Conservation (phyloP, 805 yeast genomes). For the Metschnikowia dekortorum region DNA sequence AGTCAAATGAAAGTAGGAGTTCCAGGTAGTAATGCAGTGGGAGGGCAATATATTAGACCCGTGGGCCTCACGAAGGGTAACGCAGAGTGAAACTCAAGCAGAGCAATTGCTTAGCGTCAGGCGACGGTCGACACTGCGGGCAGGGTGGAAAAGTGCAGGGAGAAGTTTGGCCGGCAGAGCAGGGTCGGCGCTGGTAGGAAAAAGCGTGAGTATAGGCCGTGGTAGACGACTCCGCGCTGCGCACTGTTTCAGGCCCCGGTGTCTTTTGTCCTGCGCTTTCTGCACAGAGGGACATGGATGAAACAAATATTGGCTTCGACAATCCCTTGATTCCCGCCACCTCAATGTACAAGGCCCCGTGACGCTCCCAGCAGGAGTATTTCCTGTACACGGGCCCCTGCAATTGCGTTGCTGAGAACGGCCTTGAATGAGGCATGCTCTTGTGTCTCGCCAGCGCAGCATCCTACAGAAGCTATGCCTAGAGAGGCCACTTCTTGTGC, state of each 20-base stretch:
- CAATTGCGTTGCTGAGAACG: not conserved
- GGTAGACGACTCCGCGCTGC: slow-evolving; percentile 1
- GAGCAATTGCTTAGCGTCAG: not conserved
- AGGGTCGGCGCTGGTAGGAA: not conserved
- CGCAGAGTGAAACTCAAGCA: not conserved
- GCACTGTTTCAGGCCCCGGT: slow-evolving; percentile 5
- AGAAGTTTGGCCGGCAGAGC: not conserved
- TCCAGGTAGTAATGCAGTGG: not conserved
- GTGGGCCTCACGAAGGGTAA: not conserved
- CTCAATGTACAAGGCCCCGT: too few relatives aligned
- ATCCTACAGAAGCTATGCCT: too few relatives aligned
- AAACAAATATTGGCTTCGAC: not conserved
- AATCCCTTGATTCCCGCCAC: not conserved
- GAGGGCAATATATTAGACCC: not conserved
- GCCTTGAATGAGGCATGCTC: too few relatives aligned
- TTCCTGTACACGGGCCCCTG: not conserved
- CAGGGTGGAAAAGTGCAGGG: not conserved
- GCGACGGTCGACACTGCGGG: not conserved
- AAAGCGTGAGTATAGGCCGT: not conserved
- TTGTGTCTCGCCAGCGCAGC: too few relatives aligned
- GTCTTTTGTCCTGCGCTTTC: slow-evolving; percentile 3
- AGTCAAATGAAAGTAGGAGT: not conserved
- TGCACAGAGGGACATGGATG: not conserved
- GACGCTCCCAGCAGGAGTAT: too few relatives aligned
- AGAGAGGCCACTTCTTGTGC: too few relatives aligned